Evolutionary conservation across 2,329 filamentous ascomycete genomes (phyloP), one percentile per base, ranked within the genome.

Genomic region (Penicillium fuscoglaucum): DNA sequence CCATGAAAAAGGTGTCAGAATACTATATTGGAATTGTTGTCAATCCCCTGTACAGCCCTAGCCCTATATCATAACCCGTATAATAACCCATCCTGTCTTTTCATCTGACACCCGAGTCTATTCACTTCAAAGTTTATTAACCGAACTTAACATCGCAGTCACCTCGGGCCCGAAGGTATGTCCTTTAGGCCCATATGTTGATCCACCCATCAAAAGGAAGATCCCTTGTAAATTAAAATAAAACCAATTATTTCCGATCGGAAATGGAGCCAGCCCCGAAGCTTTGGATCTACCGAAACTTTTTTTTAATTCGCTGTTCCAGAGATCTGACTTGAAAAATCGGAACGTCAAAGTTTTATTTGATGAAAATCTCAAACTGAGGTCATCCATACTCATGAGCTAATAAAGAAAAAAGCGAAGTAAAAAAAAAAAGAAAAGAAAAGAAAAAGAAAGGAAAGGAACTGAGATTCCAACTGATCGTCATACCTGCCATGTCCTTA

Each of bases 381-480:
- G 17, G 12, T 31, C 13, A 12, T 48, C 15, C 15, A 8, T 10
- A n/a, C 24, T 12, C 9, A 26, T 17, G 17, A 28, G 24, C 12
- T 3, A 47, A 47, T 19, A 24, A 33, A 24, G 2, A 24, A 24
- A 47, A 4, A 45, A 28, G 19, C 19, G 19, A 21, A 21, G 19
- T 21, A 21, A 9, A 7, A 29, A 4, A 33, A 31, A 43, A 19
- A 19, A 52, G 33, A 41, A 26, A 9, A 29, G 2, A 29, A 17
- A 46, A 57, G 43, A 2, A 44, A 10, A 40, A 31, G n/a, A 29
- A 43, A 8, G 19, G 4, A 40, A 33, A 21, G 13, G 33, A 28
- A 53, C 44, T 48, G 53, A n/a, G 50, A 50, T 48, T 28, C n/a
- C 21, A 55, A 19, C 45, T 40, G 61, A 61, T 65, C 62, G 50